phyloP scores from a whole-genome alignment of 331 rosid species.

The Pyrus hybrid region DNA sequence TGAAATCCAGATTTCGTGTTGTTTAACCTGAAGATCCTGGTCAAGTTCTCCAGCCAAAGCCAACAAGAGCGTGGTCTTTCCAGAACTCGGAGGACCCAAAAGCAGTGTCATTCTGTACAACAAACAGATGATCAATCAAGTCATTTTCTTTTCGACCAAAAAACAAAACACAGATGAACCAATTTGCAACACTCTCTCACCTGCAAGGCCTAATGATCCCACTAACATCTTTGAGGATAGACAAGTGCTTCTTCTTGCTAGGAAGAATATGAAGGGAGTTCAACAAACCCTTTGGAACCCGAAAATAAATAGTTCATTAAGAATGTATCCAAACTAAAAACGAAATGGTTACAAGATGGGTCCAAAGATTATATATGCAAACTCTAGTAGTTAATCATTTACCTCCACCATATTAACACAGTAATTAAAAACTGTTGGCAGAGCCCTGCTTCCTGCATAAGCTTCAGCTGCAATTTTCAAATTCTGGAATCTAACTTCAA shows the following conservation, averaged over 20 bases:
- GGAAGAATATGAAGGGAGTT: conserved; percentile 36
- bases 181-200: conserved; percentile 5
- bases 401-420: conserved; percentile 13
- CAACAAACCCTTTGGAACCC: conserved; percentile 28
- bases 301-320: background rate
- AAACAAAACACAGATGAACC: too few relatives aligned
- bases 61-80: conserved; percentile 47
- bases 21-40: conserved; percentile 33
- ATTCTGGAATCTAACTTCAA: conserved; percentile 41
- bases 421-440: conserved; percentile 21
- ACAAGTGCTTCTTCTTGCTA: conserved; percentile 29
- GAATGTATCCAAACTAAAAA: background rate
- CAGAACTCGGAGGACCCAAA: conserved; percentile 58
- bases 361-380: background rate
- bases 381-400: background rate
- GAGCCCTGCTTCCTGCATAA: conserved; percentile 19
- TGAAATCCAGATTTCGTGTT: background rate
- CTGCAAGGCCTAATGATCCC: conserved; percentile 59
- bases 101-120: conserved; percentile 26
- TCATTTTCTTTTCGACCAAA: background rate
- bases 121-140: background rate
- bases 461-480: conserved; percentile 6
- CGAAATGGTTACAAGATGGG: background rate
- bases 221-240: conserved; percentile 48
- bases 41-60: conserved; percentile 50